Percentiles rank a stretch among this genome's conserved stretches.
Conservation (phyloP, 306 rosid genomes). For the Fragaria ananassa region DNA sequence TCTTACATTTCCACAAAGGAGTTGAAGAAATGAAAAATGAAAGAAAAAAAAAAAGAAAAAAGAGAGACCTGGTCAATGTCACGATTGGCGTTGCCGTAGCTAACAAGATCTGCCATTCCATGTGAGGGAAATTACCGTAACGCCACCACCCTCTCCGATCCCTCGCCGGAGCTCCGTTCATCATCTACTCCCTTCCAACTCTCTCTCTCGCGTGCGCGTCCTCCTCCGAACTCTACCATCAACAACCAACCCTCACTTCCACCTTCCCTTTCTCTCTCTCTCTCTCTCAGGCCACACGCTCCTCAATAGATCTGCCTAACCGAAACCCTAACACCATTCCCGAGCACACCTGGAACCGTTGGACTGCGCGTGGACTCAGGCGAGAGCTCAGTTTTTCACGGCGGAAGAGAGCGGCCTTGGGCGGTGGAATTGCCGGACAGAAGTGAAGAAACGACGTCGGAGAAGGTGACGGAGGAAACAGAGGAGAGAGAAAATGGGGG, state of each 20-base stretch:
- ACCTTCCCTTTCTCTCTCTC: conserved; percentile 17
- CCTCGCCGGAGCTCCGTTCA: conserved; percentile 79
- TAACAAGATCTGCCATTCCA: conserved; percentile 99
- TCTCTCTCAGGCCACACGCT: conserved; percentile 26
- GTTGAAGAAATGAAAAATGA: background rate
- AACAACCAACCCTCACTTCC: conserved; percentile 48
- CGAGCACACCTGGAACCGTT: conserved; percentile 7
- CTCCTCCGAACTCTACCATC: conserved; percentile 58
- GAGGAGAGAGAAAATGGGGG: conserved; percentile 50
- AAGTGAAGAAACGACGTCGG: conserved; percentile 29
- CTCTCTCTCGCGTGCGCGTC: conserved; percentile 37
- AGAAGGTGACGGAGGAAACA: conserved; percentile 39
- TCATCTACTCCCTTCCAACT: conserved; percentile 47
- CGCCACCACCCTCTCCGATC: conserved; percentile 95
- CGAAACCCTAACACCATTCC: conserved; percentile 34
- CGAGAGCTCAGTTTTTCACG: background rate
- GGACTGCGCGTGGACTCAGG: conserved; percentile 16
- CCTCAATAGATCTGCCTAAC: conserved; percentile 50
- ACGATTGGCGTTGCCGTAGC: conserved; percentile 91
- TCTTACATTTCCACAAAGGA: background rate
- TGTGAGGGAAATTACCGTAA: conserved; percentile 61
- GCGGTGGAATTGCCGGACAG: conserved; percentile 21
- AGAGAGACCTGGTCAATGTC: conserved; percentile 67
- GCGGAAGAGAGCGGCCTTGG: conserved; percentile 12
- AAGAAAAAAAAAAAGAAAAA: conserved; percentile 7